Evolutionary conservation across 2,329 filamentous ascomycete genomes (phyloP).

Genomic region (Ceratocystis diversiconidia): DNA sequence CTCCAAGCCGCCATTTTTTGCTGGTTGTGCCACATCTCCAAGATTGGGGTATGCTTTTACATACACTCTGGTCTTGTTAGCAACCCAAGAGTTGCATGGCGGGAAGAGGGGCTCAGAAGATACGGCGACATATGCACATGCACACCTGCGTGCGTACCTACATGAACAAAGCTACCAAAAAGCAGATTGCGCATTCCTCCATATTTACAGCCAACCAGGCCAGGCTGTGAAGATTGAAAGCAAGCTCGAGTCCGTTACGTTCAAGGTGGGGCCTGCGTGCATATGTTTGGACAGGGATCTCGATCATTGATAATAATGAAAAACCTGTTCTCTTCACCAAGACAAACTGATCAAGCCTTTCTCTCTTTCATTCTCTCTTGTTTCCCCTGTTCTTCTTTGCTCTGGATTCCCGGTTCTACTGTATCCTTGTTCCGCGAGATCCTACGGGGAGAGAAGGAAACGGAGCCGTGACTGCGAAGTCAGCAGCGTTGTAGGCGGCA

Average conservation of each 20-base stretch:
- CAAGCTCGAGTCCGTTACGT: not conserved
- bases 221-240: not conserved
- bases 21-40: not conserved
- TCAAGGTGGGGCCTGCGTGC: not conserved
- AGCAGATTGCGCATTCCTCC: conserved; percentile 1
- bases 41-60: too few species aligned
- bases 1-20: too few species aligned
- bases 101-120: too few species aligned
- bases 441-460: not conserved
- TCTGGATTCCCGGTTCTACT: not conserved
- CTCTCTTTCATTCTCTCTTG: not conserved
- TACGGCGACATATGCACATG: not conserved
- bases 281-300: not conserved
- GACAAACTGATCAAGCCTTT: not conserved
- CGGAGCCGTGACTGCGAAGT: not conserved
- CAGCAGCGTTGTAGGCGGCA: not conserved
- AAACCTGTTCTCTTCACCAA: not conserved
- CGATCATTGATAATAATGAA: not conserved
- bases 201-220: not conserved
- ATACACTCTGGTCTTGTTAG: too few species aligned
- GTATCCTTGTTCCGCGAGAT: not conserved
- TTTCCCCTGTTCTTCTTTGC: not conserved
- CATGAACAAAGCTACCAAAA: not conserved
- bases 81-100: too few species aligned
- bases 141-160: not conserved